Evolutionary conservation across 495 filamentous ascomycete genomes (phyloP), one percentile per base, ranked within the genome.

Genomic region (Penicillium manginii): DNA sequence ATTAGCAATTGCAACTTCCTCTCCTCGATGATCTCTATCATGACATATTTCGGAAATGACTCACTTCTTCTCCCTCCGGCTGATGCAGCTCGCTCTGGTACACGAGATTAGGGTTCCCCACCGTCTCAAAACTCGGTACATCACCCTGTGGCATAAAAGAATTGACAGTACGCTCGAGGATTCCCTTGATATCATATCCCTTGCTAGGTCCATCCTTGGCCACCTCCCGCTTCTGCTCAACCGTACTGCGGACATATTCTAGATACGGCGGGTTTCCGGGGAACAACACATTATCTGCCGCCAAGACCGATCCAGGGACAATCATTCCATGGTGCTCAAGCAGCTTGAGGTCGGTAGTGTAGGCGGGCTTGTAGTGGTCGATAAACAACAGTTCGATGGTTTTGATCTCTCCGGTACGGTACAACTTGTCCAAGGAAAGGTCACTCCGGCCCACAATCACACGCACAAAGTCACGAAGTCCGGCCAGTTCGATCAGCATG

Each of bases 261-360:
- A 88, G 66, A 71, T 92, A 93, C 11, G 81, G 81, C n/a, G 89
- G 89, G 62, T 91, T 91, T 0, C 88, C 89, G 0, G 89, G 90
- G 53, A 81, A 78, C 19, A 91, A 73, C 17, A 91, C 85, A 70
- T 93, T 92, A 66, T 93, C 89, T 0, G 88, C 90, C 0, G 81
- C 84, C 21, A 90, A 60, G 10, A 92, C 80, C 1, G 85, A 84
- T 12, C 85, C 87, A 0, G 73, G 72, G 2, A 73, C 75, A 37
- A 93, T 76, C 52, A 91, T 65, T 1, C 81, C 83, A 10, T 90
- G 72, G 26, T 85, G 80, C 75, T 92, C 90, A 57, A 84, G 87
- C 1, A 89, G 75, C 75, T 90, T 91, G 60, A 92, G 66, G 61
- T 93, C 90, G 3, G 83, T 73, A 1, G 78, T 83, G 58, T 92